Percentiles rank a stretch among this genome's conserved stretches.
Evolutionary conservation across 1,139 yeast genomes (phyloP).

Genomic region (Lodderomyces theae): DNA sequence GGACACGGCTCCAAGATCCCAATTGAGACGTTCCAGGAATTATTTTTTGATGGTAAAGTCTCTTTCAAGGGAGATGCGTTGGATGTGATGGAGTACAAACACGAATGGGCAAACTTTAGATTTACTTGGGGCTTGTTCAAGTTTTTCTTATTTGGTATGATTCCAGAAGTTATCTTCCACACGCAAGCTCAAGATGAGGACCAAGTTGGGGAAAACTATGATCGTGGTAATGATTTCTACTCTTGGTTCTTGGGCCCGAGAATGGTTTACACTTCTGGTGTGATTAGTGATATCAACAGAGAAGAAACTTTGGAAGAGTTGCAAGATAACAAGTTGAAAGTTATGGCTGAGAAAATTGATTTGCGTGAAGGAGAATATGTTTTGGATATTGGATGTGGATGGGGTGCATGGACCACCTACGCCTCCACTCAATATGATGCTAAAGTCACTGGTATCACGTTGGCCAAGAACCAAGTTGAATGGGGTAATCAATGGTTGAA

Average conservation of each 20-base stretch:
- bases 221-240: slow-evolving; percentile 95
- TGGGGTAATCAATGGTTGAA: slow-evolving; percentile 77
- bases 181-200: slow-evolving; percentile 94
- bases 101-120: slow-evolving; percentile 84
- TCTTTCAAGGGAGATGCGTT: slow-evolving; percentile 85
- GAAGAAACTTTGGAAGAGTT: slow-evolving; percentile 82
- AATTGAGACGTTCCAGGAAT: slow-evolving; percentile 89
- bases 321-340: slow-evolving; percentile 86
- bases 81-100: slow-evolving; percentile 81
- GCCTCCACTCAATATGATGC: slow-evolving; percentile 86
- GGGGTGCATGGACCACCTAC: slow-evolving; percentile 91
- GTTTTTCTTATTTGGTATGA: slow-evolving; percentile 82
- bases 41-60: slow-evolving; percentile 81
- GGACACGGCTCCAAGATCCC: slow-evolving; percentile 78
- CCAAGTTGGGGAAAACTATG: slow-evolving; percentile 94
- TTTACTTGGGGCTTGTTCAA: slow-evolving; percentile 78
- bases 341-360: slow-evolving; percentile 85
- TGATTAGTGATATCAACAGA: slow-evolving; percentile 64
- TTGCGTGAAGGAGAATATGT: slow-evolving; percentile 69
- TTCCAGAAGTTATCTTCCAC: slow-evolving; percentile 91
- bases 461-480: slow-evolving; percentile 86
- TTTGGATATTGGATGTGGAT: slow-evolving; percentile 90
- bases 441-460: slow-evolving; percentile 81
- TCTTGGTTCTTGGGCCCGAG: slow-evolving; percentile 93
- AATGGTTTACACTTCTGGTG: slow-evolving; percentile 90